Conservation (phyloP, 2,329 filamentous ascomycete genomes). For the Helotiales sp. region DNA sequence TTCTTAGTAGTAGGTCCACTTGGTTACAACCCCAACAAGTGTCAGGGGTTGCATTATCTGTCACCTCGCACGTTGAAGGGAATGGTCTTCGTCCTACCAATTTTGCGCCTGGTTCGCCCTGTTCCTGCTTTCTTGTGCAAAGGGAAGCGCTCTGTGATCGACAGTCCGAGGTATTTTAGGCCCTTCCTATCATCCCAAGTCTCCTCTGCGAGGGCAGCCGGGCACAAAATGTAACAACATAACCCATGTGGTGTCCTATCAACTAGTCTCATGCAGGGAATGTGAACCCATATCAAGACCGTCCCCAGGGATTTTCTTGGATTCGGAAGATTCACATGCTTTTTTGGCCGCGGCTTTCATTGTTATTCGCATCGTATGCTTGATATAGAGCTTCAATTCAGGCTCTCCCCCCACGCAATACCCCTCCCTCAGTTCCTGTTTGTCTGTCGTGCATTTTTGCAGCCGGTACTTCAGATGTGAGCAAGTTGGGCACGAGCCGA, state of each 20-base stretch:
- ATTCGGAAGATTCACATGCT: neutral
- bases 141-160: constrained; percentile 1
- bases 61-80: neutral
- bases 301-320: neutral
- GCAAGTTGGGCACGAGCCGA: neutral
- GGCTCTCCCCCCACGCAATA: neutral
- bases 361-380: neutral
- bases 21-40: neutral
- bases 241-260: constrained; percentile 7
- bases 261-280: neutral
- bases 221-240: neutral
- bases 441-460: neutral
- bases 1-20: constrained; percentile 4
- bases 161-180: neutral
- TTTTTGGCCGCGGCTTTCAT: neutral
- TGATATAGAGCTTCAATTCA: neutral
- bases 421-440: neutral
- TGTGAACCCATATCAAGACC: constrained; percentile 11
- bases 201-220: neutral
- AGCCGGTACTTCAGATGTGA: neutral
- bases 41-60: constrained; percentile 1
- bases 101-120: constrained; percentile 6
- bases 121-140: constrained; percentile 5
- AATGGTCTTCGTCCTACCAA: constrained; percentile 11
- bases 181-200: neutral